Evolutionary conservation across 495 filamentous ascomycete species (phyloP).

Genomic region (Staphylotrichum tortipilum): DNA sequence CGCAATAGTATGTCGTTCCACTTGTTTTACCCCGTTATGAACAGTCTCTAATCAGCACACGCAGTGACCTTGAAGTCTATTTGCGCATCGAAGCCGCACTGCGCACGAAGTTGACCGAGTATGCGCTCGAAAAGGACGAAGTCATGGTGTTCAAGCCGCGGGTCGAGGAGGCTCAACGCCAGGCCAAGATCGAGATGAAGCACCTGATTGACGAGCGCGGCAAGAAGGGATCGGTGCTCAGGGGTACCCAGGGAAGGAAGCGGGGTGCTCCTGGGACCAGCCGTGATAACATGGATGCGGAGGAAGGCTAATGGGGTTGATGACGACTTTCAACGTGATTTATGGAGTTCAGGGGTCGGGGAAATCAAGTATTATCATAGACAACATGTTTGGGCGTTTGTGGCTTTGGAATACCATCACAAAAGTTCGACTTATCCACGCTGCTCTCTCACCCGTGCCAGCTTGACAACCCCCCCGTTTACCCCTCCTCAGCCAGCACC

Average conservation of each 20-base stretch:
- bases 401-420: no score
- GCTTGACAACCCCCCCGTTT: neutral
- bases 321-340: no score
- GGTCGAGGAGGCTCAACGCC: constrained; percentile 75
- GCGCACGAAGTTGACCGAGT: constrained; percentile 63
- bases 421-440: no score
- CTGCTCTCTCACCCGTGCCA: neutral
- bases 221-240: constrained; percentile 51
- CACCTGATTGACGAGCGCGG: constrained; percentile 67
- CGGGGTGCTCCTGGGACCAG: constrained; percentile 33
- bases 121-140: constrained; percentile 64
- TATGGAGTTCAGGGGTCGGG: no score
- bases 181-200: constrained; percentile 78
- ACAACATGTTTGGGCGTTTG: no score
- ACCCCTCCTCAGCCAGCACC: constrained; percentile 46
- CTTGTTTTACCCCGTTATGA: no score
- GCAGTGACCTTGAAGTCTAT: constrained; percentile 70
- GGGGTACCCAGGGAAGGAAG: constrained; percentile 46
- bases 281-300: constrained; percentile 71
- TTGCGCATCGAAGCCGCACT: constrained; percentile 76
- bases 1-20: constrained; percentile 82
- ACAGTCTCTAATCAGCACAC: neutral
- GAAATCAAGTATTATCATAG: no score
- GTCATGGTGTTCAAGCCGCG: constrained; percentile 75
- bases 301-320: constrained; percentile 58